Evolutionary conservation across 371 early-diverging fungal genomes (phyloP).

Genomic region (Apophysomyces ossiformis): DNA sequence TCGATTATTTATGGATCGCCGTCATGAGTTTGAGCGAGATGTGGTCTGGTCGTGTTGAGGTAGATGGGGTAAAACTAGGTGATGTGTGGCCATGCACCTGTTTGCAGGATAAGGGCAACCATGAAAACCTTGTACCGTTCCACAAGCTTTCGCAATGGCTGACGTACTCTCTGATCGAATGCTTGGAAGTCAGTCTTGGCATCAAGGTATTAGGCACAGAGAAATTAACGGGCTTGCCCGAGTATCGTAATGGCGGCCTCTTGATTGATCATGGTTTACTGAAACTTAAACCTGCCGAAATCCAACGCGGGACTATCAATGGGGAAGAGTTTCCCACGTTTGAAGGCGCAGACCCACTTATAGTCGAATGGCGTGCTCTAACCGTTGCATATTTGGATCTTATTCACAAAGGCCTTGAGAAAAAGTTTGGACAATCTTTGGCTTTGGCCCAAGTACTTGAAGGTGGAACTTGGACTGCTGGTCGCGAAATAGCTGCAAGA

Average conservation of each 20-base stretch:
- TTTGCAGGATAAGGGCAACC: conserved; percentile 32
- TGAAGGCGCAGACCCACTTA: conserved; percentile 78
- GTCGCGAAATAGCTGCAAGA: conserved; percentile 85
- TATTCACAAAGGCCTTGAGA: conserved; percentile 63
- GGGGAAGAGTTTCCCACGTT: conserved; percentile 60
- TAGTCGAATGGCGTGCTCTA: conserved; percentile 93
- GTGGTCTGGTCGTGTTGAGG: conserved; percentile 65
- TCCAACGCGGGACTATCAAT: conserved; percentile 28
- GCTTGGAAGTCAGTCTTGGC: conserved; percentile 57
- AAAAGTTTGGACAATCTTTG: conserved; percentile 56
- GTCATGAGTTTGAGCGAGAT: conserved; percentile 64
- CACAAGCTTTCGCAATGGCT: conserved; percentile 97
- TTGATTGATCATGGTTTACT: conserved; percentile 51
- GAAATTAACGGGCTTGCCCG: conserved; percentile 87
- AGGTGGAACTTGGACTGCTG: conserved; percentile 91
- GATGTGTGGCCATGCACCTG: conserved; percentile 89
- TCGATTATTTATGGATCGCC: conserved; percentile 71
- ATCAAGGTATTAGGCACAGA: conserved; percentile 65
- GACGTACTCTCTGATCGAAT: conserved; percentile 88
- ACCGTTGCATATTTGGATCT: conserved; percentile 85
- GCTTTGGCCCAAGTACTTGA: conserved; percentile 88
- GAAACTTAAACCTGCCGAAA: conserved; percentile 36
- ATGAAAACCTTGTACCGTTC: conserved; percentile 73
- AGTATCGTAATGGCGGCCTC: conserved; percentile 88
- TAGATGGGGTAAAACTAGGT: conserved; percentile 80